Conservation (phyloP, 2,329 filamentous ascomycete species). For the Apiospora koreana region DNA sequence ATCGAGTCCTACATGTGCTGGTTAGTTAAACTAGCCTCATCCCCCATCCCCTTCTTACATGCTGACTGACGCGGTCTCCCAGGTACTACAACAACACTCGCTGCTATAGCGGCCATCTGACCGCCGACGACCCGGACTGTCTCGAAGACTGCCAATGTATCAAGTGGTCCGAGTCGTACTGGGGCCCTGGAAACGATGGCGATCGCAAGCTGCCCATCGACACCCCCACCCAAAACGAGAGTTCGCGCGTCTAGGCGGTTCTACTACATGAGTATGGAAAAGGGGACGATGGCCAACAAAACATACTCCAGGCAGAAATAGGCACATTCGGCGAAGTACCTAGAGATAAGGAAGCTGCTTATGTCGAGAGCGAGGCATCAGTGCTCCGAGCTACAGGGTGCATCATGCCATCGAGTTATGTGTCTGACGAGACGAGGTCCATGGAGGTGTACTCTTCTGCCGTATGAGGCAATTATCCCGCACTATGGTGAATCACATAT, state of each 20-base stretch:
- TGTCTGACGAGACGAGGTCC: too few relatives aligned
- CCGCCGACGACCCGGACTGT: neutral
- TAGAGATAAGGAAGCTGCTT: too few relatives aligned
- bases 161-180: neutral
- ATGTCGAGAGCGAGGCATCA: too few relatives aligned
- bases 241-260: neutral
- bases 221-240: neutral
- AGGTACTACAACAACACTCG: slow-evolving; percentile 14
- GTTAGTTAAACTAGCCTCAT: neutral
- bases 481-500: neutral
- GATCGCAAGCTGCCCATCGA: neutral
- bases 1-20: slow-evolving; percentile 11
- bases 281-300: too few relatives aligned
- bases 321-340: too few relatives aligned
- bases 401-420: neutral
- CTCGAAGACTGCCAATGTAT: neutral
- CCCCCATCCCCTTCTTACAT: neutral
- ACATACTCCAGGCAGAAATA: too few relatives aligned
- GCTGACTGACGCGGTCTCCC: neutral
- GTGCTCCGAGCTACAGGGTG: too few relatives aligned
- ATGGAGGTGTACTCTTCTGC: neutral
- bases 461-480: neutral
- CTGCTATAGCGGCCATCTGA: slow-evolving; percentile 5
- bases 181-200: neutral
- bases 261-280: too few relatives aligned